Evolutionary conservation across 306 rosid genomes (phyloP), one percentile per base, ranked within the genome.

Genomic region (Ammopiptanthus mongolicus): DNA sequence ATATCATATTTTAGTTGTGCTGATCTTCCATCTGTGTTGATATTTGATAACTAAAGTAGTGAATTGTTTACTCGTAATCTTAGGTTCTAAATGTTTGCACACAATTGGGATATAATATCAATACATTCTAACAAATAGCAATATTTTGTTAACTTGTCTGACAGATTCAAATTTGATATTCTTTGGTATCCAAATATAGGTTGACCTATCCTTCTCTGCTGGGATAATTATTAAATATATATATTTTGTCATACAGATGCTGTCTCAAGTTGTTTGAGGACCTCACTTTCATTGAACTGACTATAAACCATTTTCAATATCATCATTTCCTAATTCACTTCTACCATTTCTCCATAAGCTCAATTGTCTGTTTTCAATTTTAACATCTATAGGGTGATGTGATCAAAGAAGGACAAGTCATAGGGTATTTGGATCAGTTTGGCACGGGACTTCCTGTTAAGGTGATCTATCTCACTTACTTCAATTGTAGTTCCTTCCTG

Each of bases 401-500:
- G 19, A 92, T 96, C 78, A 92, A 85, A 84, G 90, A 89, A 87
- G 98, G 98, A 61, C 98, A 96, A 74, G 92, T 90, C 63, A 77
- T 96, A 44, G 98, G 98, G 81, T 96, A 92, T 63, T 84, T 92
- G 84, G 96, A 96, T 66, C 99, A 92, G 85, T 89, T 96, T 82
- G 92, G 91, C 71, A 69, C 97, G 56, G 88, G 87, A 80, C 87
- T 92, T 84, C 97, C 99, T 19, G 83, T 96, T 65, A 96, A 88
- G 98, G 99, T 92, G 69, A 80, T 59, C 74, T 48, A 11, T 71
- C 76, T 76, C 50, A 3, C 29, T 69, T 81, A 72, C 44, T 70
- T 64, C 64, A 21, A 70, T 50, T 59, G 44, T 44, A 37, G 15
- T 28, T 69, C 71, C 64, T 76, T 63, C 11, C 52, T 41, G 63